Evolutionary conservation across 2,329 filamentous ascomycete genomes (phyloP), one percentile per base, ranked within the genome.

Genomic region (Aspergillus sergii): DNA sequence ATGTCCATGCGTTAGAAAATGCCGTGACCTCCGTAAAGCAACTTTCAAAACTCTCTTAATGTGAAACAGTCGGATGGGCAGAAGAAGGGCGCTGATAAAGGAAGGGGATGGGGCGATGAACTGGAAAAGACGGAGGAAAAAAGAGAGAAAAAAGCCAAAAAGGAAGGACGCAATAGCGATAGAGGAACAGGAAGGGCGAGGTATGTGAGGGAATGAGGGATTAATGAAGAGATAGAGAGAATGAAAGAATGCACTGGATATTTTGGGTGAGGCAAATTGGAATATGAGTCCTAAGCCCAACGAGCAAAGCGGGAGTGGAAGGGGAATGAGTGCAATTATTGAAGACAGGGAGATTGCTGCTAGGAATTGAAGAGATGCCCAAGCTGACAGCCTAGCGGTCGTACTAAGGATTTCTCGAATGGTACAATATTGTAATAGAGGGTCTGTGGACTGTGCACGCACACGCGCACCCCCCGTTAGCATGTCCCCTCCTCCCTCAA

Each of bases 401-500:
- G 16, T 26, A 11, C 46, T 50, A 14, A 28, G 46, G 46, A 19
- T 50, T 50, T 30, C 16, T 30, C 26, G 14, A 14, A 50, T 11
- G 14, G 48, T 32, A 32, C 48, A n/a, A 51, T 41, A 41, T 21
- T 51, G 28, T 59, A 30, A 46, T 36, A 46, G 23, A 57, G 39
- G 45, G 14, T 34, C 26, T 55, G 61, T 50, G 26, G 56, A 19
- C 43, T 65, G 51, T 46, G 53, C 54, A 57, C 63, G 54, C 64
- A 63, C 59, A 57, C 53, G 51, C 32, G 39, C 23, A n/a, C 23
- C 57, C 21, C 57, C 21, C 26, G 32, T 30, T 58, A 53, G 46
- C 8, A 50, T 50, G 46, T 3, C 4, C 45, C 45, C 23, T 8
- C 45, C 8, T 41, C 19, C 8, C 8, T n/a, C 16, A 41, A 9